phyloP scores from a whole-genome alignment of 2,329 filamentous ascomycete genomes.

The Dactylellina drechsleri region DNA sequence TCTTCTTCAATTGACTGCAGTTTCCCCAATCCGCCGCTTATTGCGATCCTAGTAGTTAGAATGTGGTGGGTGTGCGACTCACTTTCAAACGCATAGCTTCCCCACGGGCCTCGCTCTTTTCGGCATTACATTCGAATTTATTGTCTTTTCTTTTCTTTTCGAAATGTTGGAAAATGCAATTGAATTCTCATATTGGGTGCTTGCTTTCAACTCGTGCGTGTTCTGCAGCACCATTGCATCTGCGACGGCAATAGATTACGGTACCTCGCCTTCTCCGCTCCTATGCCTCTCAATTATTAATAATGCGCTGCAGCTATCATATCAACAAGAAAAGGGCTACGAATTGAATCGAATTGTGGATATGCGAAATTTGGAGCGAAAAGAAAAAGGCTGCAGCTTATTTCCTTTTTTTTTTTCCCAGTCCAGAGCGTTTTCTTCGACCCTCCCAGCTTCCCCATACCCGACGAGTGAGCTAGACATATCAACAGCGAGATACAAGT shows the following conservation, averaged over 20 bases:
- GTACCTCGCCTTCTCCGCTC: constrained; percentile 26
- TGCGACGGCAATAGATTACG: constrained; percentile 37
- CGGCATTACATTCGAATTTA: not conserved
- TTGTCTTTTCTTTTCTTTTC: constrained; percentile 5
- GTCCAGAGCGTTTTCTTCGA: constrained; percentile 18
- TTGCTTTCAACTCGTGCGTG: constrained; percentile 4
- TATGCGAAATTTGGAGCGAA: constrained; percentile 46
- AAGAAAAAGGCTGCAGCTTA: constrained; percentile 19
- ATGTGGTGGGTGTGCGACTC: constrained; percentile 35
- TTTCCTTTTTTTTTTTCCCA: constrained; percentile 34
- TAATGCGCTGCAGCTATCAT: constrained; percentile 46
- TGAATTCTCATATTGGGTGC: constrained; percentile 48
- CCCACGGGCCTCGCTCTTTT: constrained; percentile 37
- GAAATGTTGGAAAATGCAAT: constrained; percentile 35
- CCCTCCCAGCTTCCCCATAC: constrained; percentile 18
- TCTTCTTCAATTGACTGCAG: not conserved
- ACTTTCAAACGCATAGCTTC: constrained; percentile 53
- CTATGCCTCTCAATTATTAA: constrained; percentile 41
- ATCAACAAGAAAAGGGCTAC: constrained; percentile 3
- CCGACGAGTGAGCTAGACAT: constrained; percentile 2
- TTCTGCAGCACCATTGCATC: constrained; percentile 4
- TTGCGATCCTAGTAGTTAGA: constrained; percentile 6
- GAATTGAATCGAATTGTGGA: constrained; percentile 35
- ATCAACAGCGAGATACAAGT: constrained; percentile 33
- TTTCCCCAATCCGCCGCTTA: constrained; percentile 32